Evolutionary conservation across 2,329 filamentous ascomycete genomes (phyloP).

Genomic region (Aulographum hederae): DNA sequence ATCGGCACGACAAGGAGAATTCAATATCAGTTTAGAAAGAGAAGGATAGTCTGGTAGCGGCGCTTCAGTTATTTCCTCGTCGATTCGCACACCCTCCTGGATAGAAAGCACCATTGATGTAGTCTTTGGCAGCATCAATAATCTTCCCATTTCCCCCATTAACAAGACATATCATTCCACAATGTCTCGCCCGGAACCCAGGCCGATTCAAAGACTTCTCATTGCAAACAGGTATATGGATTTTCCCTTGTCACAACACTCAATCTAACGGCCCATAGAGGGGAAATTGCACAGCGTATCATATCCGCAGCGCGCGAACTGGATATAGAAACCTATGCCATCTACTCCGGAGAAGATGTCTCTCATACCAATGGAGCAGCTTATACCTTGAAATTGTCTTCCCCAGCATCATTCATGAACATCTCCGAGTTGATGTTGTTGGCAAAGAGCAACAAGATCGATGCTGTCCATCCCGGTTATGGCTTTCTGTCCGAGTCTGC

Average conservation of each 20-base stretch:
- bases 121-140: no score
- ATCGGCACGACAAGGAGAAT: no score
- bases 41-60: no score
- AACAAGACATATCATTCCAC: no score
- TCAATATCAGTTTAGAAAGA: no score
- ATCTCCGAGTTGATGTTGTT: conserved; percentile 29
- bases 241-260: neutral
- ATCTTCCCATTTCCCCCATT: no score
- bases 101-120: no score
- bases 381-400: conserved; percentile 31
- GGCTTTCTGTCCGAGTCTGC: conserved; percentile 42
- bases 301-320: conserved; percentile 41
- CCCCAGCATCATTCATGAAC: conserved; percentile 34
- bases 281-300: conserved; percentile 45
- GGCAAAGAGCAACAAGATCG: conserved; percentile 30
- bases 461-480: conserved; percentile 40
- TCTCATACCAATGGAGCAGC: conserved; percentile 34
- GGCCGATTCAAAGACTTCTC: conserved; percentile 30
- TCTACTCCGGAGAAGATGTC: conserved; percentile 36
- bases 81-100: no score
- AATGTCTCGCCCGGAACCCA: no score
- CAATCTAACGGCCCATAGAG: conserved; percentile 22
- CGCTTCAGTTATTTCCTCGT: no score
- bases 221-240: conserved; percentile 31
- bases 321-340: conserved; percentile 33